Evolutionary conservation across 768 basidiomycete species (phyloP).

Genomic region (Infundibulicybe gibba): DNA sequence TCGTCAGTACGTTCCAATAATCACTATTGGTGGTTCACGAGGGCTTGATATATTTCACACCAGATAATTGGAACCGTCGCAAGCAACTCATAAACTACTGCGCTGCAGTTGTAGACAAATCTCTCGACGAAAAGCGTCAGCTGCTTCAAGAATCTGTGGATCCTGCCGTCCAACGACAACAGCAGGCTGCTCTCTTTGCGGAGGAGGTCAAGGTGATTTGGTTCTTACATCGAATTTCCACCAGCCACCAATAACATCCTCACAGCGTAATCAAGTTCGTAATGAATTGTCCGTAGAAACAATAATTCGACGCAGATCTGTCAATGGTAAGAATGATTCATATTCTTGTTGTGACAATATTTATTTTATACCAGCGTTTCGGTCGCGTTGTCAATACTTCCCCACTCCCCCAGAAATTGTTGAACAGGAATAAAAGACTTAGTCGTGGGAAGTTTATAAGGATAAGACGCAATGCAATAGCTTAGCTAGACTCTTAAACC

Average conservation of each 20-base stretch:
- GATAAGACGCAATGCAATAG: too few species aligned
- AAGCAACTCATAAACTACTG: slow-evolving; percentile 77
- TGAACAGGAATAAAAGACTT: too few species aligned
- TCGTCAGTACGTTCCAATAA: slow-evolving; percentile 56
- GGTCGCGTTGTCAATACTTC: slow-evolving; percentile 77
- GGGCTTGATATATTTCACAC: background rate
- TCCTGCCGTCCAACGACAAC: slow-evolving; percentile 41
- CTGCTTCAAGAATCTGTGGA: slow-evolving; percentile 40
- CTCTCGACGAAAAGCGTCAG: slow-evolving; percentile 51
- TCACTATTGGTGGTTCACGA: slow-evolving; percentile 13
- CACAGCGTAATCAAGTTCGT: slow-evolving; percentile 67
- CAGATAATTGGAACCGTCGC: slow-evolving; percentile 70
- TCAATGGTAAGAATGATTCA: slow-evolving; percentile 55
- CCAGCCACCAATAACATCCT: slow-evolving; percentile 5
- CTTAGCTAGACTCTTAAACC: too few species aligned
- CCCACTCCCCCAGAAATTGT: slow-evolving; percentile 35
- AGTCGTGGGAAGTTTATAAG: too few species aligned
- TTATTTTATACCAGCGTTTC: slow-evolving; percentile 53
- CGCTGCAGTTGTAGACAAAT: slow-evolving; percentile 62
- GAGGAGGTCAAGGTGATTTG: slow-evolving; percentile 67
- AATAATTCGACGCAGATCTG: slow-evolving; percentile 66
- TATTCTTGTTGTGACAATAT: slow-evolving; percentile 3
- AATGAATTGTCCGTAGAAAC: slow-evolving; percentile 72
- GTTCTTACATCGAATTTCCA: background rate
- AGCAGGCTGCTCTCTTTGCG: slow-evolving; percentile 54